Conservation (phyloP, 768 basidiomycete genomes). For the Rossbeevera mucosa region DNA sequence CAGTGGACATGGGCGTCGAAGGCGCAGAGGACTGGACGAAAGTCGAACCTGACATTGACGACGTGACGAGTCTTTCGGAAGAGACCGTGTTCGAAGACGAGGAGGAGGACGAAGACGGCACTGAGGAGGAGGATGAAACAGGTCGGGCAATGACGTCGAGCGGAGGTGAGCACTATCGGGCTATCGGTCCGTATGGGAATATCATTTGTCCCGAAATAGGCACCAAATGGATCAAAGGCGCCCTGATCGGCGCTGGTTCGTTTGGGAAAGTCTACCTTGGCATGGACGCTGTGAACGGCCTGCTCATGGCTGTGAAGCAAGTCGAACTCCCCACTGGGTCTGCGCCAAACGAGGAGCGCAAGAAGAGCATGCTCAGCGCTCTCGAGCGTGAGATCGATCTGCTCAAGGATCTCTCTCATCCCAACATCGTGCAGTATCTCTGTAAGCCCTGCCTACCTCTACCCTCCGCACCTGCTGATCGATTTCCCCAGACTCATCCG, state of each 20-base stretch:
- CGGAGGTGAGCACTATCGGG: constrained; percentile 40
- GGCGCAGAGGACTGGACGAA: constrained; percentile 70
- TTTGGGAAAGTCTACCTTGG: constrained; percentile 95
- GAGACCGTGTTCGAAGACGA: constrained; percentile 46
- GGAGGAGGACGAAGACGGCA: constrained; percentile 46
- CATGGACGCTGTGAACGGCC: constrained; percentile 86
- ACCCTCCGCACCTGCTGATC: background rate
- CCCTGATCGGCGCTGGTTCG: constrained; percentile 90
- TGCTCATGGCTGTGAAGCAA: constrained; percentile 97
- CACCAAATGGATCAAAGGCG: constrained; percentile 96
- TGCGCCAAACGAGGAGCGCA: constrained; percentile 85
- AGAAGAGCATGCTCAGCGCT: constrained; percentile 88
- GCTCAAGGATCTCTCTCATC: constrained; percentile 86
- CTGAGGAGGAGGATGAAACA: constrained; percentile 47
- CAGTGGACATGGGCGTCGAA: constrained; percentile 41
- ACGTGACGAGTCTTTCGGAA: constrained; percentile 43
- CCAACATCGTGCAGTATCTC: constrained; percentile 97
- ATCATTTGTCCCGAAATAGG: constrained; percentile 37
- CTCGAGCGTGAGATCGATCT: constrained; percentile 93
- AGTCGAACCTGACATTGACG: constrained; percentile 52
- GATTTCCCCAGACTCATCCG: constrained; percentile 72
- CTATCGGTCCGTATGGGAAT: background rate
- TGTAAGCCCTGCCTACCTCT: constrained; percentile 49
- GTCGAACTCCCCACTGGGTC: constrained; percentile 85
- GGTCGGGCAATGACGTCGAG: constrained; percentile 51